These are phyloP conservation scores for Epichloe gansuensis DNA, from an alignment of 2,329 filamentous ascomycete species.

Conservation along the genomic window DNA sequence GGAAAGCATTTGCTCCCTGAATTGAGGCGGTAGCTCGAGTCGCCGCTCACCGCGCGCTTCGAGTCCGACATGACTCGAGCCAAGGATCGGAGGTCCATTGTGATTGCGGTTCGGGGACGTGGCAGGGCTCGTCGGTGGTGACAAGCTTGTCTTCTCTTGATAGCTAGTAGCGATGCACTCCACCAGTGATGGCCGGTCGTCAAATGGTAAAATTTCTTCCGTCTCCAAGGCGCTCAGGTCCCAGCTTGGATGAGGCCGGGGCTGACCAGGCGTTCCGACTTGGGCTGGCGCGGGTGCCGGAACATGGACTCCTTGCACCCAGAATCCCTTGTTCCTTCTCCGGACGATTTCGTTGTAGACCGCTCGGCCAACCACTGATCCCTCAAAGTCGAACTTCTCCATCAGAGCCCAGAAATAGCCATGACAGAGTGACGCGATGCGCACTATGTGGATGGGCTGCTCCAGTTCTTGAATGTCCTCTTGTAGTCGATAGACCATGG, in stretches of 20 bases:
- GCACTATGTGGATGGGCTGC: conserved; percentile 57
- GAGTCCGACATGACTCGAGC: conserved; percentile 27
- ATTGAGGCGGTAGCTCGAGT: conserved; percentile 48
- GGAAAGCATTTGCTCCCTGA: conserved; percentile 63
- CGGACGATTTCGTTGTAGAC: conserved; percentile 66
- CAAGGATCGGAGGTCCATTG: conserved; percentile 44
- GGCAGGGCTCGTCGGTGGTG: conserved; percentile 57
- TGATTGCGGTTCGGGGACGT: conserved; percentile 54
- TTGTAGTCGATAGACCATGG: conserved; percentile 81
- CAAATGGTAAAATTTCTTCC: conserved; percentile 60
- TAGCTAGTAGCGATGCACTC: conserved; percentile 64
- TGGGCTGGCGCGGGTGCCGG: conserved; percentile 53
- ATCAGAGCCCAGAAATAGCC: conserved; percentile 77
- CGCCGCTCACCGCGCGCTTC: conserved; percentile 26
- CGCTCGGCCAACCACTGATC: conserved; percentile 52
- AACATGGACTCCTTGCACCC: conserved; percentile 61
- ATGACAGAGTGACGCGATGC: conserved; percentile 71
- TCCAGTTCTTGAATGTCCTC: conserved; percentile 63
- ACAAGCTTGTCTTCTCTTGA: conserved; percentile 42
- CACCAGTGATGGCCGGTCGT: conserved; percentile 58
- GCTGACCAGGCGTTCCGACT: conserved; percentile 41
- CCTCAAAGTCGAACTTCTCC: conserved; percentile 65
- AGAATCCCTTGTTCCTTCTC: conserved; percentile 61
- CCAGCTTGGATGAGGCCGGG: conserved; percentile 30
- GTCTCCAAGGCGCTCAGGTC: conserved; percentile 42